Evolutionary conservation across 148 eudicot species (phyloP).

Genomic region (Gaultheria prostrata): DNA sequence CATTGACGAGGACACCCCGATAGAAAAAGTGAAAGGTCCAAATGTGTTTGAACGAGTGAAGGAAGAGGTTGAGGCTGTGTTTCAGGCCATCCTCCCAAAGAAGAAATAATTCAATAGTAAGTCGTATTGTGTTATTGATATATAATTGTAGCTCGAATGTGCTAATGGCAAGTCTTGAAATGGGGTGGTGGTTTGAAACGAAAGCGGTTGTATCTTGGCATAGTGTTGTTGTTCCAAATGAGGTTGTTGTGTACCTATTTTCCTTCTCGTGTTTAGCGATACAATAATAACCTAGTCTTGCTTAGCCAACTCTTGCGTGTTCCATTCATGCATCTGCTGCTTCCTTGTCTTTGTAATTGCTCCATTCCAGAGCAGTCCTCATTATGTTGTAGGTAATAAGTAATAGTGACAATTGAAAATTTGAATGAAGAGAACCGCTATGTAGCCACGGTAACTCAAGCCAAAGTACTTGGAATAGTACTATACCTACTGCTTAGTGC

Average conservation of each 20-base stretch:
- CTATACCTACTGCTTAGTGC: not conserved
- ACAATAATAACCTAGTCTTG: not conserved
- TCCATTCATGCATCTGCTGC: conserved; percentile 5
- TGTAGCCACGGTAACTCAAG: not conserved
- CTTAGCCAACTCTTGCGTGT: not conserved
- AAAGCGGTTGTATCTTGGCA: not conserved
- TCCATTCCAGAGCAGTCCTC: not conserved
- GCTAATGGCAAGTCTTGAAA: not conserved
- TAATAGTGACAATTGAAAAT: not conserved
- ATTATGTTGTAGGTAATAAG: not conserved
- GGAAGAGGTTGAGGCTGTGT: conserved; percentile 85
- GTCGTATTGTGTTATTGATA: not conserved
- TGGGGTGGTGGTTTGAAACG: not conserved
- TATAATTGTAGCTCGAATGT: not conserved
- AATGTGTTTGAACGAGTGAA: conserved; percentile 64
- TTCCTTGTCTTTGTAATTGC: conserved; percentile 2
- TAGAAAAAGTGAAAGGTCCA: conserved; percentile 70
- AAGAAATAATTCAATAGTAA: conserved; percentile 33
- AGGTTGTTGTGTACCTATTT: not conserved
- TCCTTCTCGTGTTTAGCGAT: not conserved
- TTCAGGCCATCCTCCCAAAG: conserved; percentile 51
- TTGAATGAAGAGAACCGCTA: not conserved
- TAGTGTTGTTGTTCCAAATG: not conserved
- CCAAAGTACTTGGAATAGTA: not conserved
- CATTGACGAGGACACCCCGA: conserved; percentile 65